A percentile compares a stretch with the other conserved stretches of the same genome.
Conservation (phyloP, 2,329 filamentous ascomycete genomes). For the Alternaria brassicicola region DNA sequence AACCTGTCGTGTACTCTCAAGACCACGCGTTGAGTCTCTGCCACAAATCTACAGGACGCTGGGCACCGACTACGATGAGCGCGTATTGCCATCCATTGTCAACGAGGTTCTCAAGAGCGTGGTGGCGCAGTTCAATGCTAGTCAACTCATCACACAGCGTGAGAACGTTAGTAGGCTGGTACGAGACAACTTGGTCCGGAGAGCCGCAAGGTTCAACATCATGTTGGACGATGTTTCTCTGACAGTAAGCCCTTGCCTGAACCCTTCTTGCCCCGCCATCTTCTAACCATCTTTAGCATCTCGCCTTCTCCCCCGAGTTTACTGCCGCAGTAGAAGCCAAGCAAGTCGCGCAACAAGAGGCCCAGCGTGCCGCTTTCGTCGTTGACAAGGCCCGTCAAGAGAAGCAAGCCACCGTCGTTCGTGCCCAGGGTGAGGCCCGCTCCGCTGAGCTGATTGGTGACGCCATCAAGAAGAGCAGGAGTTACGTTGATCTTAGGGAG, state of each 20-base stretch:
- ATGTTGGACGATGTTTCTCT: constrained; percentile 95
- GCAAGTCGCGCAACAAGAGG: constrained; percentile 82
- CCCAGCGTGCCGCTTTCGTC: constrained; percentile 93
- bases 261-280: background rate
- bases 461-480: constrained; percentile 98
- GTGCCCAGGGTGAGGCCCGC: constrained; percentile 97
- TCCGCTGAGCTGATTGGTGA: constrained; percentile 98
- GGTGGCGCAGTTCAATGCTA: constrained; percentile 97
- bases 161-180: constrained; percentile 93
- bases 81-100: constrained; percentile 96
- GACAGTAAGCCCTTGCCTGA: constrained; percentile 67
- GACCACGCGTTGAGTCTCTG: constrained; percentile 83
- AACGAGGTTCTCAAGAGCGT: constrained; percentile 99
- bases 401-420: constrained; percentile 98
- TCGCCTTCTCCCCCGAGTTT: constrained; percentile 73
- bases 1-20: constrained; percentile 96
- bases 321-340: constrained; percentile 73
- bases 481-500: constrained; percentile 95
- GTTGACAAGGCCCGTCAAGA: constrained; percentile 99
- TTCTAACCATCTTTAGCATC: constrained; percentile 56
- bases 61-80: constrained; percentile 94
- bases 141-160: constrained; percentile 98
- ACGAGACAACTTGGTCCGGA: constrained; percentile 86
- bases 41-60: constrained; percentile 97
- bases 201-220: constrained; percentile 96